Evolutionary conservation across 2,329 filamentous ascomycete genomes (phyloP).

Genomic region (Byssoonygena ceratinophila): DNA sequence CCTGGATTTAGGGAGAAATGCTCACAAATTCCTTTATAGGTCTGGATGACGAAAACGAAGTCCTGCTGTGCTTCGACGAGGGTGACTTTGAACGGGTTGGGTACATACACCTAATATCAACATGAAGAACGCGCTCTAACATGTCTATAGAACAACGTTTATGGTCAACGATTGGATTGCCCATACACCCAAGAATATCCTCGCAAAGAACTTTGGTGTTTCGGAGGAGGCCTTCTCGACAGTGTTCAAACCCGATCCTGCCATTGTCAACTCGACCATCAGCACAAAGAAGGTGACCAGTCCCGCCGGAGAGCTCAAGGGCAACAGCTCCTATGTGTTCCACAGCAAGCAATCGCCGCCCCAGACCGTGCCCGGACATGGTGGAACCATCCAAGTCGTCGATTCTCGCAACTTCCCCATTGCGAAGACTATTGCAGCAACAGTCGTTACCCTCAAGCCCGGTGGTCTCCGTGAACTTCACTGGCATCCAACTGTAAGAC

Average conservation of each 20-base stretch:
- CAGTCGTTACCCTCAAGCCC: conserved; percentile 54
- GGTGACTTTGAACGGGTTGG: conserved; percentile 55
- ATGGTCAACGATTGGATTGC: conserved; percentile 60
- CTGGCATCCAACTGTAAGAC: conserved; percentile 56
- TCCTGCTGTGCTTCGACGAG: conserved; percentile 56
- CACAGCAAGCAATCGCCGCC: conserved; percentile 47
- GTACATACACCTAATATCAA: conserved; percentile 26
- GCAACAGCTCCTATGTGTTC: conserved; percentile 54
- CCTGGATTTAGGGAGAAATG: no score
- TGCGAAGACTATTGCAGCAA: conserved; percentile 54
- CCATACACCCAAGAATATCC: conserved; percentile 52
- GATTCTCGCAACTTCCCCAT: conserved; percentile 59
- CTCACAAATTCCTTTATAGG: no score
- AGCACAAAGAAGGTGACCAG: conserved; percentile 41
- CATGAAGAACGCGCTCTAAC: neutral
- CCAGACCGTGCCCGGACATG: conserved; percentile 50
- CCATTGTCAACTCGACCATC: conserved; percentile 50
- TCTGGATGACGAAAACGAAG: conserved; percentile 57
- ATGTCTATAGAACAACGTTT: conserved; percentile 50
- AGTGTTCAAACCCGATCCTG: conserved; percentile 49
- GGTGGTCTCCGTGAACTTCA: conserved; percentile 55
- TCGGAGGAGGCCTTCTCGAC: conserved; percentile 49
- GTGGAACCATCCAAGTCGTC: conserved; percentile 53
- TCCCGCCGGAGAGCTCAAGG: conserved; percentile 42
- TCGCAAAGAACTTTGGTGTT: conserved; percentile 61